These are phyloP conservation scores for Umbelopsis isabellina DNA, from an alignment of 192 early-diverging fungal species.

Conservation along the genomic window DNA sequence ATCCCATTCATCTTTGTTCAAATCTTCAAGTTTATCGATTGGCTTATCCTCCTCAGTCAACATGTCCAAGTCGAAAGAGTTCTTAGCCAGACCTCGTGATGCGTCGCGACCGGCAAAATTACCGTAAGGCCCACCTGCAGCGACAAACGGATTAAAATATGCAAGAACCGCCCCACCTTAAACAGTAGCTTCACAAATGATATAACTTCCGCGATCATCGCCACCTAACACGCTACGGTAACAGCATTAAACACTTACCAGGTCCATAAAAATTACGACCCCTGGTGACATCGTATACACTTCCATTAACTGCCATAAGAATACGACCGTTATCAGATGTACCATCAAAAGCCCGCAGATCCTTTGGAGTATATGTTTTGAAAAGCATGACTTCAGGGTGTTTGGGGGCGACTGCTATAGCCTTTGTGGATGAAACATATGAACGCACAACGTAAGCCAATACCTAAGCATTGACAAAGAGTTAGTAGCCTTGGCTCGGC, in stretches of 20 bases:
- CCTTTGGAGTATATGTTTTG: constrained; percentile 76
- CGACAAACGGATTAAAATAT: too few relatives aligned
- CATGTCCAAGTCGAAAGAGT: constrained; percentile 81
- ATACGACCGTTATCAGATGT: constrained; percentile 62
- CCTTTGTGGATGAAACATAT: constrained; percentile 42
- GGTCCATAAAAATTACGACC: constrained; percentile 92
- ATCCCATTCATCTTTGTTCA: constrained; percentile 73
- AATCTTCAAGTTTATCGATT: constrained; percentile 81
- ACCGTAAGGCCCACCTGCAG: constrained; percentile 82
- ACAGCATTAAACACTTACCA: constrained; percentile 46
- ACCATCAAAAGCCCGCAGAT: constrained; percentile 78
- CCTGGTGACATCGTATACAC: constrained; percentile 87
- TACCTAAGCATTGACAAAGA: constrained; percentile 13
- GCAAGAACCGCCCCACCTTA: too few relatives aligned
- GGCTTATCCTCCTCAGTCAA: constrained; percentile 68
- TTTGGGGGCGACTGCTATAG: constrained; percentile 30
- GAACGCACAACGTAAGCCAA: constrained; percentile 58
- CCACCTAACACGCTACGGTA: too few relatives aligned
- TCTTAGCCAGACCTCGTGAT: constrained; percentile 87
- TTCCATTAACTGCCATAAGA: constrained; percentile 82
- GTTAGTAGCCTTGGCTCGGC: background rate
- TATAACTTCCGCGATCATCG: background rate
- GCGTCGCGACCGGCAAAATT: constrained; percentile 98
- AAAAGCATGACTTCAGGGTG: constrained; percentile 67
- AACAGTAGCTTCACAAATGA: background rate